Conservation (phyloP, 1,284 basidiomycete genomes). For the Pyrrhoderma lamaoense region DNA sequence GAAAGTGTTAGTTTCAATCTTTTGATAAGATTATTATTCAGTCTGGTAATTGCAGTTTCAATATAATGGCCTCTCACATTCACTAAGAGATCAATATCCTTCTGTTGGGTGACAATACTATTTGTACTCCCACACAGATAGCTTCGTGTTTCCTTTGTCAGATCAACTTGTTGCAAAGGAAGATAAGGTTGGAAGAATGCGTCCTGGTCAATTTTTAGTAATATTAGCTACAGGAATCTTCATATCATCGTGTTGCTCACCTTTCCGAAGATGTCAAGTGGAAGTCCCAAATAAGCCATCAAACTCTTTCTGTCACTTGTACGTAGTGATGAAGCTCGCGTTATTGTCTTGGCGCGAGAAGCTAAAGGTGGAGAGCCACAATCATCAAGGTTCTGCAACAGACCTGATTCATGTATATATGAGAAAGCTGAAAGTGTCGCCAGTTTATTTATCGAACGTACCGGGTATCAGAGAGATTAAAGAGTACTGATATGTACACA, state of each 20-base stretch:
- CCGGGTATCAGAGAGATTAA: slow-evolving; percentile 80
- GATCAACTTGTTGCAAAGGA: slow-evolving; percentile 91
- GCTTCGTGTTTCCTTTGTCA: slow-evolving; percentile 70
- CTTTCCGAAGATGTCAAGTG: slow-evolving; percentile 82
- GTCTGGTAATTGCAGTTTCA: neutral
- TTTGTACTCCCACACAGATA: slow-evolving; percentile 96
- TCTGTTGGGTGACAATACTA: slow-evolving; percentile 90
- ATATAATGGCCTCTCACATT: slow-evolving; percentile 50
- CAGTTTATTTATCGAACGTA: slow-evolving; percentile 26
- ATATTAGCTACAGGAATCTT: neutral
- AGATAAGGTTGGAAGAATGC: slow-evolving; percentile 98
- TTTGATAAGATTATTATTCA: slow-evolving; percentile 5
- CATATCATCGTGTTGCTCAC: slow-evolving; percentile 29
- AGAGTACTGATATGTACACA: slow-evolving; percentile 98
- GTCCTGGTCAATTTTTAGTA: slow-evolving; percentile 39
- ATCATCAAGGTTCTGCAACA: slow-evolving; percentile 86
- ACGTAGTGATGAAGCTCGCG: slow-evolving; percentile 72
- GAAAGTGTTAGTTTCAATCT: slow-evolving; percentile 80
- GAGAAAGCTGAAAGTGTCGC: neutral
- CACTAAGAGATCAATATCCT: slow-evolving; percentile 86
- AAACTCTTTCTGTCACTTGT: slow-evolving; percentile 91
- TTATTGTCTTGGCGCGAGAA: slow-evolving; percentile 55
- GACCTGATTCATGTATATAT: slow-evolving; percentile 35
- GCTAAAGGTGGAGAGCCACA: slow-evolving; percentile 87
- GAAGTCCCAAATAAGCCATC: slow-evolving; percentile 87